These are phyloP conservation scores for Cladochytrium replicatum DNA, from an alignment of 192 early-diverging fungal genomes.

Conservation along the genomic window DNA sequence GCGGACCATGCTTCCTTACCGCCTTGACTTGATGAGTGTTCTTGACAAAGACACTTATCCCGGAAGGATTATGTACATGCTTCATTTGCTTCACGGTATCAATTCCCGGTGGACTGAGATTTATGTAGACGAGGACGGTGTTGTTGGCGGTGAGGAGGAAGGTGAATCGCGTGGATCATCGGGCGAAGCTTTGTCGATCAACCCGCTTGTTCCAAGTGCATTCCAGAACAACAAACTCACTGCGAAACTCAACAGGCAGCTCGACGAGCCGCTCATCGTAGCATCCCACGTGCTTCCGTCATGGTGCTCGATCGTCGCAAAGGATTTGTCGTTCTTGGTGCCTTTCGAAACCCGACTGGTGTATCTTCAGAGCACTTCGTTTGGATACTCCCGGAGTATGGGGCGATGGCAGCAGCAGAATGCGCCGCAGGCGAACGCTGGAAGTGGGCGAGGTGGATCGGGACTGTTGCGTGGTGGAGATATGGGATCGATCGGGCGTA, in stretches of 20 bases:
- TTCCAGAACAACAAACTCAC: slow-evolving; percentile 77
- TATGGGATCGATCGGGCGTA: slow-evolving; percentile 39
- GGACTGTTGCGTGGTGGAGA: neutral
- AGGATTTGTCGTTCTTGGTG: slow-evolving; percentile 64
- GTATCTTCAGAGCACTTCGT: slow-evolving; percentile 72
- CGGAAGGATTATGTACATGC: slow-evolving; percentile 19
- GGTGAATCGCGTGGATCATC: neutral
- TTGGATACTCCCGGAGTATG: slow-evolving; percentile 79
- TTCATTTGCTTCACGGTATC: slow-evolving; percentile 27
- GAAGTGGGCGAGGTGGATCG: neutral
- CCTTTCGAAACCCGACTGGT: slow-evolving; percentile 70
- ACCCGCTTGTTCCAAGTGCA: slow-evolving; percentile 16
- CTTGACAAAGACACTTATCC: too few species aligned
- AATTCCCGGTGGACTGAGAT: slow-evolving; percentile 31
- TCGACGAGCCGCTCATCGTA: slow-evolving; percentile 83
- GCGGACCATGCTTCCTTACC: slow-evolving; percentile 4
- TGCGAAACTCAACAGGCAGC: slow-evolving; percentile 74
- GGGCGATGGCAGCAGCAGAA: slow-evolving; percentile 49
- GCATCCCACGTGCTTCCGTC: slow-evolving; percentile 66
- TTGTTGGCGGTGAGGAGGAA: slow-evolving; percentile 1
- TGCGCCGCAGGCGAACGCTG: neutral
- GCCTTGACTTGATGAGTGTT: neutral
- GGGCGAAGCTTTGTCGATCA: slow-evolving; percentile 4
- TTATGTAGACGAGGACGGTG: slow-evolving; percentile 13
- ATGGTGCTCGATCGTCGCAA: slow-evolving; percentile 62